Evolutionary conservation across 495 filamentous ascomycete species (phyloP).

Genomic region (Neurospora sp.): DNA sequence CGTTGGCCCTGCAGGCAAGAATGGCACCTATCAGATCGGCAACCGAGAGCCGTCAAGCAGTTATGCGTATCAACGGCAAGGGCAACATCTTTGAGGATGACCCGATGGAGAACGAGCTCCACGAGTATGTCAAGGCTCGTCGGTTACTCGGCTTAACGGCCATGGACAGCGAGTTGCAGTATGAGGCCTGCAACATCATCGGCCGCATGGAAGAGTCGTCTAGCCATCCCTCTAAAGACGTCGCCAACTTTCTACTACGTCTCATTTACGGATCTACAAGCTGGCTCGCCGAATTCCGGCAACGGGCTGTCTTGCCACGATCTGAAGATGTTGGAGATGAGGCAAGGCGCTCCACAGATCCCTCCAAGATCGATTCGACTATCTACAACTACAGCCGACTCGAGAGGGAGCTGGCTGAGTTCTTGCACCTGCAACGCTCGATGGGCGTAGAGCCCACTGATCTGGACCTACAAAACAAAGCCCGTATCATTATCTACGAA

Average conservation of each 20-base stretch:
- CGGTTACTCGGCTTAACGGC: slow-evolving; percentile 42
- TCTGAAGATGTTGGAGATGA: slow-evolving; percentile 38
- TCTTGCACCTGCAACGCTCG: slow-evolving; percentile 37
- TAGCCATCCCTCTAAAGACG: slow-evolving; percentile 29
- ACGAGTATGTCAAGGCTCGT: slow-evolving; percentile 38
- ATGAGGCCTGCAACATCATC: slow-evolving; percentile 41
- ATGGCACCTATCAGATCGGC: slow-evolving; percentile 26
- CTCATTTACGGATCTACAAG: slow-evolving; percentile 28
- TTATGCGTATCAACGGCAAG: slow-evolving; percentile 38
- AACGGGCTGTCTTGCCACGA: slow-evolving; percentile 38
- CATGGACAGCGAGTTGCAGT: slow-evolving; percentile 43
- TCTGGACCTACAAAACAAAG: slow-evolving; percentile 51
- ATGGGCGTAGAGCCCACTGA: slow-evolving; percentile 49
- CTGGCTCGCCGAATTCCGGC: slow-evolving; percentile 41
- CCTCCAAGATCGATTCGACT: slow-evolving; percentile 40
- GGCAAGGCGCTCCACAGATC: slow-evolving; percentile 37
- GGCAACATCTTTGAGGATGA: slow-evolving; percentile 38
- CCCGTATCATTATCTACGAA: slow-evolving; percentile 54
- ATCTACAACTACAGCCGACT: slow-evolving; percentile 47
- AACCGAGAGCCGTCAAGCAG: slow-evolving; percentile 22
- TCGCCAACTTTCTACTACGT: slow-evolving; percentile 40
- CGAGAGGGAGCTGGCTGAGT: slow-evolving; percentile 48
- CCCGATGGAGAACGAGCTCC: slow-evolving; percentile 36
- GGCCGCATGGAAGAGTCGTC: slow-evolving; percentile 38
- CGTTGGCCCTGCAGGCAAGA: slow-evolving; percentile 22